These are phyloP conservation scores for Sutorius eximius DNA, from an alignment of 1,284 basidiomycete genomes.

Conservation along the genomic window DNA sequence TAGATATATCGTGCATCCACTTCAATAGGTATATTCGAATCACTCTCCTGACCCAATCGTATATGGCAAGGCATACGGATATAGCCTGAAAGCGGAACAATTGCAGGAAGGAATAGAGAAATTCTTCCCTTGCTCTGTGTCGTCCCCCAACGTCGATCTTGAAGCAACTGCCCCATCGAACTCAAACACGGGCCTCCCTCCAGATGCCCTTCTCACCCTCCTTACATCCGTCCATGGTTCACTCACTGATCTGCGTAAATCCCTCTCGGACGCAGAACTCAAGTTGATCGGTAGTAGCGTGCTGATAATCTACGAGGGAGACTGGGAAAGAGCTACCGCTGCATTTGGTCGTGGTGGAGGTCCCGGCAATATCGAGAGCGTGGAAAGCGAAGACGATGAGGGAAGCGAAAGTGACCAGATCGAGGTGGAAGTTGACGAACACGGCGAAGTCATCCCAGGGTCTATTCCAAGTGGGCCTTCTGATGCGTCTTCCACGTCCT, in stretches of 20 bases:
- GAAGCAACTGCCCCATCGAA: neutral
- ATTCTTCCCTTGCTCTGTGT: conserved; percentile 67
- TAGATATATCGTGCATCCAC: neutral
- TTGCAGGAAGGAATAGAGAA: conserved; percentile 73
- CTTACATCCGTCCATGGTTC: conserved; percentile 57
- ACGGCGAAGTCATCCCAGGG: conserved; percentile 39
- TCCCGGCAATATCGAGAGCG: conserved; percentile 36
- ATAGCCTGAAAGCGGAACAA: conserved; percentile 64
- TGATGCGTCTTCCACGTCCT: conserved; percentile 29
- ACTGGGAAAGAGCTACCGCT: conserved; percentile 44
- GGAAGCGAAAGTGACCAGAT: conserved; percentile 34
- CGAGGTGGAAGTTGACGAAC: conserved; percentile 39
- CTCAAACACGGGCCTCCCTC: conserved; percentile 50
- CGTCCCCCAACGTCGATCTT: neutral
- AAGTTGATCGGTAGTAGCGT: conserved; percentile 83
- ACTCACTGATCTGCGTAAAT: conserved; percentile 56
- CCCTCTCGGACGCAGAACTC: conserved; percentile 61
- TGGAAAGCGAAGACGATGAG: conserved; percentile 28
- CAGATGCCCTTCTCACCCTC: conserved; percentile 56
- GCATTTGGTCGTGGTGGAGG: conserved; percentile 45
- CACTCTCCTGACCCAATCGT: conserved; percentile 51
- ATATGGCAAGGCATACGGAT: conserved; percentile 81
- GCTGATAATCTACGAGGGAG: conserved; percentile 84
- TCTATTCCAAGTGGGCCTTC: conserved; percentile 36
- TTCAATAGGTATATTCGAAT: conserved; percentile 70